These are phyloP conservation scores for Ophiosphaerella korrae DNA, from an alignment of 2,329 filamentous ascomycete species.

Conservation along the genomic window DNA sequence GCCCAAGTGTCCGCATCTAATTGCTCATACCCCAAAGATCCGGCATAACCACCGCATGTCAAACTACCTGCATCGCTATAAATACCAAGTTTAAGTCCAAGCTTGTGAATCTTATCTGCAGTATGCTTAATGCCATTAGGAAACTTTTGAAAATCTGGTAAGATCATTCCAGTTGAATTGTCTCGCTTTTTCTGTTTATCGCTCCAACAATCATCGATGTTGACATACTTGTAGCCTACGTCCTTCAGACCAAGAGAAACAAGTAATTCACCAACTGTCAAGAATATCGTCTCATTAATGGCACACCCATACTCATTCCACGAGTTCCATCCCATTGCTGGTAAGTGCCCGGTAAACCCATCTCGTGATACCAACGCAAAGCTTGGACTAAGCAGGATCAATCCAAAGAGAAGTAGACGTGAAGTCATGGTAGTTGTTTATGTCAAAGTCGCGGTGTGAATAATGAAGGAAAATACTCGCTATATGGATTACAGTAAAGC, in stretches of 20 bases:
- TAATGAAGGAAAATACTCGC: too few relatives aligned
- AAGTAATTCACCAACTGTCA: conserved; percentile 18
- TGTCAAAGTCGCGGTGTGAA: not conserved
- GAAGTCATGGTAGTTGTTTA: conserved; percentile 1
- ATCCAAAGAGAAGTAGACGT: not conserved
- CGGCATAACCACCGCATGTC: conserved; percentile 63
- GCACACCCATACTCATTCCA: conserved; percentile 30
- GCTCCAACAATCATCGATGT: conserved; percentile 65
- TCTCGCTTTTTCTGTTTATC: conserved; percentile 49
- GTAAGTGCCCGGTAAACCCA: conserved; percentile 19
- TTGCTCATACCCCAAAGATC: conserved; percentile 60
- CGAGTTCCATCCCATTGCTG: conserved; percentile 30
- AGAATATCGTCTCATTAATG: conserved; percentile 27
- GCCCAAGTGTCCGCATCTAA: conserved; percentile 63
- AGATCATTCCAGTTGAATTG: conserved; percentile 42
- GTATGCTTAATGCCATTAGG: conserved; percentile 62
- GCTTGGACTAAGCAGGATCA: conserved; percentile 1
- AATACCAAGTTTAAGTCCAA: conserved; percentile 66
- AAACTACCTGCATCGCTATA: conserved; percentile 60
- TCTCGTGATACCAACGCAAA: conserved; percentile 13
- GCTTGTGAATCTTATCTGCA: conserved; percentile 59
- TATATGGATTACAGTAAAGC: too few relatives aligned
- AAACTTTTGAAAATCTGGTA: conserved; percentile 59
- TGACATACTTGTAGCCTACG: conserved; percentile 53
- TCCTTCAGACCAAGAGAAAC: conserved; percentile 25